A percentile compares a stretch with the other conserved stretches of the same genome.
Conservation (phyloP, 352 stramenopile genomes). For the Globisporangium camurandrum region DNA sequence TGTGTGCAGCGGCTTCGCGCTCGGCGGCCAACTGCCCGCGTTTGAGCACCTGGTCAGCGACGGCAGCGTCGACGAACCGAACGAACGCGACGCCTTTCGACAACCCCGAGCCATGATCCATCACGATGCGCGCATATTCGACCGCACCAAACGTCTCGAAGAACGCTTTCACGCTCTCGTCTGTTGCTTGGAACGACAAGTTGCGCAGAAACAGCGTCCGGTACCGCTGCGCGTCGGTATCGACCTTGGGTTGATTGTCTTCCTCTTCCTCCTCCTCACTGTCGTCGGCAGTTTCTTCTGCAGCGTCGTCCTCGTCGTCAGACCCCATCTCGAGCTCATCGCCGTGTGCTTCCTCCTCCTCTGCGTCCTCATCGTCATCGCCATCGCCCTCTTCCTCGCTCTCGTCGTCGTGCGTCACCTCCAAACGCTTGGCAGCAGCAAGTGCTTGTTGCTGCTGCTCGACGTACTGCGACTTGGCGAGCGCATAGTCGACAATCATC, state of each 20-base stretch:
- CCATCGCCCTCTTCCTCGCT: conserved; percentile 27
- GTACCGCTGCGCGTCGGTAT: conserved; percentile 70
- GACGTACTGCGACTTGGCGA: conserved; percentile 75
- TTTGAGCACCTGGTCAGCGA: conserved; percentile 48
- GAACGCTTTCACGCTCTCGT: conserved; percentile 61
- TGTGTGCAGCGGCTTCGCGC: conserved; percentile 31
- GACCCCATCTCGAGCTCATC: conserved; percentile 44
- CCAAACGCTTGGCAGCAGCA: conserved; percentile 16
- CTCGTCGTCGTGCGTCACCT: too few species aligned
- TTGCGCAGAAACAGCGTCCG: conserved; percentile 83
- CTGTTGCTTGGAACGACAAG: conserved; percentile 75
- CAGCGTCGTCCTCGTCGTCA: conserved; percentile 32
- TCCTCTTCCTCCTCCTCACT: conserved; percentile 24
- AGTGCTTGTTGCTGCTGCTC: conserved; percentile 55
- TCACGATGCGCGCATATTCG: conserved; percentile 77
- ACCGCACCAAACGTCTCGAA: conserved; percentile 67
- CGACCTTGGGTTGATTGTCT: conserved; percentile 32
- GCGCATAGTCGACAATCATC: conserved; percentile 82
- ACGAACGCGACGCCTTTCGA: conserved; percentile 84
- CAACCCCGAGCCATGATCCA: conserved; percentile 67
- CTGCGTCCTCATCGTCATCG: conserved; percentile 37
- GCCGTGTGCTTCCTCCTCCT: conserved; percentile 29
- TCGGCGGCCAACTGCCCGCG: conserved; percentile 31
- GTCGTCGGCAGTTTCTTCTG: conserved; percentile 17
- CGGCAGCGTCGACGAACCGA: conserved; percentile 51